A percentile compares a stretch with the other conserved stretches of the same genome.
These are phyloP conservation scores for Talaromyces thailandensis DNA, from an alignment of 495 filamentous ascomycete species.

Conservation along the genomic window DNA sequence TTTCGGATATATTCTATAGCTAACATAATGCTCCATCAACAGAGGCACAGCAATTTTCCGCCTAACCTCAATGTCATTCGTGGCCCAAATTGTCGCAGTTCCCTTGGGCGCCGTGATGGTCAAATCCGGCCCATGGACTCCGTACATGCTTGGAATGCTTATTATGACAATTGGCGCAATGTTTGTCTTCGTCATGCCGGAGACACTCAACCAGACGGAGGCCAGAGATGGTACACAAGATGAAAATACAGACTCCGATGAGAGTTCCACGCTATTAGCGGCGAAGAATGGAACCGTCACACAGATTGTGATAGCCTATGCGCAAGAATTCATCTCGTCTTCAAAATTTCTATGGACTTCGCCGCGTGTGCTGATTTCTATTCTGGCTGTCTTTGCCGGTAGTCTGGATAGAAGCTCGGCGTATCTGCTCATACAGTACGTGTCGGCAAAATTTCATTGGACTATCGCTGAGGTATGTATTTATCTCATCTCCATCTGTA, in stretches of 20 bases:
- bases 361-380: conserved; percentile 16
- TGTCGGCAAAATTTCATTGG: conserved; percentile 33
- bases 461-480: conserved; percentile 24
- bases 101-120: conserved; percentile 25
- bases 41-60: conserved; percentile 23
- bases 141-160: conserved; percentile 17
- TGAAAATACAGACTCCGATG: conserved; percentile 14
- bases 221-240: conserved; percentile 8
- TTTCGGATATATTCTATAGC: neutral
- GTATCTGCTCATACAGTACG: conserved; percentile 26
- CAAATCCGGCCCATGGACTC: conserved; percentile 17
- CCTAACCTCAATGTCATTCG: conserved; percentile 11
- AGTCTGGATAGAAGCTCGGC: conserved; percentile 20
- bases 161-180: conserved; percentile 18
- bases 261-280: conserved; percentile 11
- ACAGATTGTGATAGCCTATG: conserved; percentile 12
- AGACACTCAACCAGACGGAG: conserved; percentile 23
- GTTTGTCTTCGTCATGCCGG: conserved; percentile 31
- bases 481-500: neutral
- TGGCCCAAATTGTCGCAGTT: conserved; percentile 22
- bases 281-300: neutral
- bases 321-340: conserved; percentile 8
- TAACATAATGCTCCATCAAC: neutral
- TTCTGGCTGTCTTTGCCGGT: conserved; percentile 23
- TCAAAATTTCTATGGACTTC: conserved; percentile 22